Percentiles rank a stretch among this genome's conserved stretches.
These are phyloP conservation scores for Solidago caesia DNA, from an alignment of 129 eudicot genomes.

Conservation along the genomic window DNA sequence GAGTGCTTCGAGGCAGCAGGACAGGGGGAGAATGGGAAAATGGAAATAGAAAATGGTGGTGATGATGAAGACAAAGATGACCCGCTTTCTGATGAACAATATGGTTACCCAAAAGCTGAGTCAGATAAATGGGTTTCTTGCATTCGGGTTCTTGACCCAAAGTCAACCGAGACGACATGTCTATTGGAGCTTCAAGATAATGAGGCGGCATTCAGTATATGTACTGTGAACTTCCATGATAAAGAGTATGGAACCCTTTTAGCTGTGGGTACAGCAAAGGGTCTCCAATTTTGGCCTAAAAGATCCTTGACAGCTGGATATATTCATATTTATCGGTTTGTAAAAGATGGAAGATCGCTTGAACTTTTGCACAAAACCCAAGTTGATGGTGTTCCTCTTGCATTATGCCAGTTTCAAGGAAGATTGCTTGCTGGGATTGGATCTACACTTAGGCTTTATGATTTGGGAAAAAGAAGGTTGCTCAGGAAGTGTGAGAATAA, in stretches of 20 bases:
- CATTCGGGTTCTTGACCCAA: conserved; percentile 95
- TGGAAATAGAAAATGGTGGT: conserved; percentile 81
- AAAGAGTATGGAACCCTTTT: conserved; percentile 92
- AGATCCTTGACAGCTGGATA: conserved; percentile 69
- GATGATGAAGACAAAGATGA: conserved; percentile 77
- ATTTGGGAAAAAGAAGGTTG: conserved; percentile 84
- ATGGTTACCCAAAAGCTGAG: conserved; percentile 96
- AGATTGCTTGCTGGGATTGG: conserved; percentile 96
- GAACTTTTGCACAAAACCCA: conserved; percentile 97
- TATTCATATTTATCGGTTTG: conserved; percentile 90
- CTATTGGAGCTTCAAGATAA: conserved; percentile 93
- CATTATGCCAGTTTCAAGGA: conserved; percentile 93
- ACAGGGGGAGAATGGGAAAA: conserved; percentile 79
- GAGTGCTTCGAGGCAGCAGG: conserved; percentile 88
- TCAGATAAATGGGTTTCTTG: conserved; percentile 95
- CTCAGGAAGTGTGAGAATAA: conserved; percentile 98
- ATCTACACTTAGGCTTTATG: conserved; percentile 82
- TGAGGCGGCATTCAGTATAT: conserved; percentile 96
- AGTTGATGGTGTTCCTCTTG: conserved; percentile 96
- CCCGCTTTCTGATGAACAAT: conserved; percentile 93
- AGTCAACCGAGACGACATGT: conserved; percentile 74
- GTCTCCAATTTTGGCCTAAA: conserved; percentile 90
- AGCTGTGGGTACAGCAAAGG: conserved; percentile 98
- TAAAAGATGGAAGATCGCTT: conserved; percentile 80
- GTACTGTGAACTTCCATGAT: conserved; percentile 94